phyloP scores from a whole-genome alignment of 805 yeast species.

The Yarrowia osloensis region DNA sequence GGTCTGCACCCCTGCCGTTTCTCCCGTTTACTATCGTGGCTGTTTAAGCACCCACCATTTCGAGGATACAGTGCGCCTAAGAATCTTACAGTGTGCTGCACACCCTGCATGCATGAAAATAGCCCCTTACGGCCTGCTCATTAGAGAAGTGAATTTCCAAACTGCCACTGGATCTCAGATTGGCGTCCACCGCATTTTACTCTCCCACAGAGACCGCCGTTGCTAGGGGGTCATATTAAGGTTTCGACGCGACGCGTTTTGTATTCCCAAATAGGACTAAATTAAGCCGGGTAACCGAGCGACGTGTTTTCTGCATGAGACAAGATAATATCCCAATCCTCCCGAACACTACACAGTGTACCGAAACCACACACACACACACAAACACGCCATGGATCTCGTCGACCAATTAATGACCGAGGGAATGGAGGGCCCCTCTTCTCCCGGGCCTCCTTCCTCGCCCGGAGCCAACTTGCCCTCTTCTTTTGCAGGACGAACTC shows the following conservation, averaged over 20 bases:
- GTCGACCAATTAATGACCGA: constrained; percentile 27
- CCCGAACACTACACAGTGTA: background rate
- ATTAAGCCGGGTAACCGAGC: constrained; percentile 16
- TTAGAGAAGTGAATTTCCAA: too few species aligned
- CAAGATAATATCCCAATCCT: background rate
- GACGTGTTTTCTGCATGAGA: constrained; percentile 21
- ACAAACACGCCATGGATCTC: constrained; percentile 26
- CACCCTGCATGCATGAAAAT: too few species aligned
- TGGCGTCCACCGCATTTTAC: too few species aligned
- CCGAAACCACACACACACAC: background rate
- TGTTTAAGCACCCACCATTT: too few species aligned
- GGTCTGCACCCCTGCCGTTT: too few species aligned
- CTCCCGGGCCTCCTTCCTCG: constrained; percentile 29
- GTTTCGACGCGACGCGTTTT: constrained; percentile 6
- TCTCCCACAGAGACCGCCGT: too few species aligned
- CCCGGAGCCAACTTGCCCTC: constrained; percentile 27
- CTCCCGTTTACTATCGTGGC: too few species aligned
- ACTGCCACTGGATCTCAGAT: too few species aligned
- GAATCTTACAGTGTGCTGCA: too few species aligned
- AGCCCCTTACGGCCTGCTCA: too few species aligned
- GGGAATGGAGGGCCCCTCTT: constrained; percentile 19
- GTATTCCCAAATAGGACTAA: background rate
- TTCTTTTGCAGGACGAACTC: constrained; percentile 9
- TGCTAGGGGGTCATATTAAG: background rate
- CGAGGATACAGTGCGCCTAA: too few species aligned